Percentiles rank a stretch among this genome's conserved stretches.
Evolutionary conservation across 2,329 filamentous ascomycete genomes (phyloP).

Genomic region (Colletotrichum costaricense): DNA sequence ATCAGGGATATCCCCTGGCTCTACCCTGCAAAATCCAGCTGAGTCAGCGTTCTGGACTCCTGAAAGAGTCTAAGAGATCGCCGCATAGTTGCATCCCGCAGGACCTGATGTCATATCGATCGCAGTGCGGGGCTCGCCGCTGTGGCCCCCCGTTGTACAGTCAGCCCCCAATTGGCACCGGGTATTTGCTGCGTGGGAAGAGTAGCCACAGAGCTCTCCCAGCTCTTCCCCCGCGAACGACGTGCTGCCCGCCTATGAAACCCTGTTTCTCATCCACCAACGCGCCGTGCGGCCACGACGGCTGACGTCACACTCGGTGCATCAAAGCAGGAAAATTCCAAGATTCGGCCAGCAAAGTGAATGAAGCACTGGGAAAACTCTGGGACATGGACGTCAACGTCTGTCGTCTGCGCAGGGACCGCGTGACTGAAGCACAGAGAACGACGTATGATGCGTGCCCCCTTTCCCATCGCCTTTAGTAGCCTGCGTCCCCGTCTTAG

Average conservation of each 20-base stretch:
- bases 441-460: slow-evolving; percentile 28
- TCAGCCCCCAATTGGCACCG: neutral
- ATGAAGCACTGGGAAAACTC: neutral
- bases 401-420: slow-evolving; percentile 19
- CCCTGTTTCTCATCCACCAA: slow-evolving; percentile 11
- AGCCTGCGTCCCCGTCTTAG: neutral
- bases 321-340: slow-evolving; percentile 27
- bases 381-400: slow-evolving; percentile 30
- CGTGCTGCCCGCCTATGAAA: slow-evolving; percentile 1
- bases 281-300: slow-evolving; percentile 4
- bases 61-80: neutral
- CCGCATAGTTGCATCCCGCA: slow-evolving; percentile 28
- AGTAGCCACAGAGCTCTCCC: neutral
- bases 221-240: neutral
- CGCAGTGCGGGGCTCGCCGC: slow-evolving; percentile 25
- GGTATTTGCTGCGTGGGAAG: neutral
- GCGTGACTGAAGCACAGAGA: slow-evolving; percentile 19
- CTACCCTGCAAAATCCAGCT: neutral
- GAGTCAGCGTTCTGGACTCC: slow-evolving; percentile 32
- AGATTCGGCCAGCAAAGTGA: slow-evolving; percentile 13
- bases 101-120: slow-evolving; percentile 30
- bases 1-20: slow-evolving; percentile 20
- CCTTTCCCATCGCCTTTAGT: neutral
- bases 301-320: slow-evolving; percentile 25
- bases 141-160: neutral